A percentile compares a stretch with the other conserved stretches of the same genome.
Evolutionary conservation across 495 filamentous ascomycete genomes (phyloP).

Genomic region (Viridothelium virens): DNA sequence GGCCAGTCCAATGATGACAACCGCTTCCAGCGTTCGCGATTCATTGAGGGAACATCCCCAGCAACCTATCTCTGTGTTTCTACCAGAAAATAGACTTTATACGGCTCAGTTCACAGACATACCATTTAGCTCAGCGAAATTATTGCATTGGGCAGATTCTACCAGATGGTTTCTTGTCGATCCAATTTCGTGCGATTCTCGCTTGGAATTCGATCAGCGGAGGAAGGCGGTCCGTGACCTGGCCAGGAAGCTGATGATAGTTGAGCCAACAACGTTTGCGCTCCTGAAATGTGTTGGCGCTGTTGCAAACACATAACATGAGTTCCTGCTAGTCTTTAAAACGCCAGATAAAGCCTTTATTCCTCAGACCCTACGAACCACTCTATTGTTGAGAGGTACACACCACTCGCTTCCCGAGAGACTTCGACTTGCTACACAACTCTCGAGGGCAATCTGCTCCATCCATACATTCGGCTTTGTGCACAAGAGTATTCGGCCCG

Average conservation of each 20-base stretch:
- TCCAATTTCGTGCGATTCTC: neutral
- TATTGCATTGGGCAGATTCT: neutral
- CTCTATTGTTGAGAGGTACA: neutral
- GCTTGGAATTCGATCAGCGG: neutral
- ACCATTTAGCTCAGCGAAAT: neutral
- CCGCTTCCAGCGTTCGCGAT: neutral
- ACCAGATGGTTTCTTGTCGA: neutral
- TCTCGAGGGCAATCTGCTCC: neutral
- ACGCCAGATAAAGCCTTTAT: too few relatives aligned
- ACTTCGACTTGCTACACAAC: neutral
- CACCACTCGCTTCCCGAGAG: neutral
- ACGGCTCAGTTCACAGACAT: neutral
- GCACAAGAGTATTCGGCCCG: conserved; percentile 53
- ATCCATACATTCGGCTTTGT: conserved; percentile 40
- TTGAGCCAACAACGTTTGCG: neutral
- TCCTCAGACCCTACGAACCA: neutral
- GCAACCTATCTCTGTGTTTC: neutral
- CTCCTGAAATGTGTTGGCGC: neutral
- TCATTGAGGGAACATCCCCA: neutral
- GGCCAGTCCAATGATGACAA: neutral
- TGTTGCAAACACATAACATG: neutral
- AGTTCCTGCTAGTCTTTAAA: too few relatives aligned
- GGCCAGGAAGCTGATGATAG: neutral
- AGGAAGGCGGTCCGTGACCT: neutral
- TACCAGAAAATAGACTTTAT: neutral